Base-by-base conservation (phyloP, 1,139 yeast species). In the Nakaseomyces bracarensis region DNA sequence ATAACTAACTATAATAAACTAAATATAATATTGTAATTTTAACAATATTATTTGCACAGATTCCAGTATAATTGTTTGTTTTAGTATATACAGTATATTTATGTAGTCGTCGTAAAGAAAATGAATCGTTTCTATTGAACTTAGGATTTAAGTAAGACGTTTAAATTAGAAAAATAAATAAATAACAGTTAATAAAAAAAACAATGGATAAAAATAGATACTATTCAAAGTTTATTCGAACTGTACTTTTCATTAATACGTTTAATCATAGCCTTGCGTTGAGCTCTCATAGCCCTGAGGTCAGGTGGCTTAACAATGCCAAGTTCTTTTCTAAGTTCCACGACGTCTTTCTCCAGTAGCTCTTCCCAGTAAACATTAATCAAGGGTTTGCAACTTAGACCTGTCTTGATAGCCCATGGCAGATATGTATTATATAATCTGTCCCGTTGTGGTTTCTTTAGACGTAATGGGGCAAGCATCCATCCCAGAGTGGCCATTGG, bases 401-500 rank as follows among this genome's bases (percentile, higher is more conserved):
- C 96, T 47, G 82, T 80, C 40, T 70, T 66, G 36, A 85, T 56
- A 1, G 95, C 95, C 96, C 96, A 89, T 1, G 96, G 96, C 51
- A 89, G 74, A 60, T 86, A 89, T 4, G 82, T 73, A 35, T 72
- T 71, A 50, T 74, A 67, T 47, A 78, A 20, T 58, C 65, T 48
- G 60, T 63, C 16, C 66, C 59, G 52, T 72, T 72, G 52, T 70
- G 70, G 50, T 11, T 72, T 64, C 44, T 73, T 75, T 43, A 91
- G 69, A 46, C 86, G 69, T 56, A 84, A 71, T 1, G 96, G 96
- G 2, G 96, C 96, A 52, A 86, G 75, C 20, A 85, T 53, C 0
- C 96, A 93, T 0, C 96, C 96, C 42, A 93, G 64, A 0, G 95
- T 95, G 8, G 96, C 89, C 93, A 93, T 89, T 15, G 97, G 97